Conservation (phyloP, 208 protist genomes). For the Leishmania braziliensis region DNA sequence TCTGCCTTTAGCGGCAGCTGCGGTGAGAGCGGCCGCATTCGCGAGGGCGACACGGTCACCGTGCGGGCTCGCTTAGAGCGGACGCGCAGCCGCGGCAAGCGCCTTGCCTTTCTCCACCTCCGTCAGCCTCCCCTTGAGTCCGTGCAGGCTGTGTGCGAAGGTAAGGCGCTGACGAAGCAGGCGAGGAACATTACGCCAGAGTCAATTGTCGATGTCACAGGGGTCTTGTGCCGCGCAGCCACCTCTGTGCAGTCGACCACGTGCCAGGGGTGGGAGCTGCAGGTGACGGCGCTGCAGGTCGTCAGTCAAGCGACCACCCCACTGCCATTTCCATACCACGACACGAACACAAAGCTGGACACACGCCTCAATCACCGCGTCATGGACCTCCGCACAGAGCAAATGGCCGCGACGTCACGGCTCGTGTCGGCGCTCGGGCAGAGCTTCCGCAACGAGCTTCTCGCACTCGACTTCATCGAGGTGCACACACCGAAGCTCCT, state of each 20-base stretch:
- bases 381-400: constrained; percentile 96
- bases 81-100: constrained; percentile 50
- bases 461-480: constrained; percentile 93
- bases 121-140: constrained; percentile 70
- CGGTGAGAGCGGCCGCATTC: not conserved
- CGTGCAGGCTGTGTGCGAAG: constrained; percentile 68
- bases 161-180: constrained; percentile 30
- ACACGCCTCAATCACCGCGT: constrained; percentile 96
- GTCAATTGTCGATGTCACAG: constrained; percentile 72
- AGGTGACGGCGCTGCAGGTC: constrained; percentile 47
- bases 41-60: constrained; percentile 9
- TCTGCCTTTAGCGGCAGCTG: not conserved
- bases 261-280: constrained; percentile 63
- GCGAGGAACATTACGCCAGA: constrained; percentile 61
- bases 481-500: constrained; percentile 99
- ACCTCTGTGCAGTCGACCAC: constrained; percentile 50
- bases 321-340: constrained; percentile 89
- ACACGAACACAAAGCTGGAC: constrained; percentile 86
- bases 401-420: constrained; percentile 93
- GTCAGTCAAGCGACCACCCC: constrained; percentile 50
- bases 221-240: constrained; percentile 36
- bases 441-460: constrained; percentile 92
- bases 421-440: constrained; percentile 84
- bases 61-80: constrained; percentile 70
- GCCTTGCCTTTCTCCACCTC: constrained; percentile 68